Conservation (phyloP, 1,139 yeast species). For the Zygoascus sp. region DNA sequence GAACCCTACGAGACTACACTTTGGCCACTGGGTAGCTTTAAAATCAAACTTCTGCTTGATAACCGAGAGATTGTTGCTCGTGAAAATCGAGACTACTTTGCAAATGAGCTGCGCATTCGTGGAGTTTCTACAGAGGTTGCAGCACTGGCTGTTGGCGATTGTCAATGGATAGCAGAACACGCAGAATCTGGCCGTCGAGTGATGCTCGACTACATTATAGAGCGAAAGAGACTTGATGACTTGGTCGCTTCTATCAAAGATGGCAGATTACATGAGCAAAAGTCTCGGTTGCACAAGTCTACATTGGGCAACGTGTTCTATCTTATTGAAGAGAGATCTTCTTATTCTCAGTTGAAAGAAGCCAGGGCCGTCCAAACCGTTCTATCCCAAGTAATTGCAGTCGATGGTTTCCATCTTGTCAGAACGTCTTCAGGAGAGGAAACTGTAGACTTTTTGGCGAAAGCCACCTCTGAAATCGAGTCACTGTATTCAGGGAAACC, state of each 20-base stretch:
- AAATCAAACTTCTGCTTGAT: slow-evolving; percentile 64
- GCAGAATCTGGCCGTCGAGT: slow-evolving; percentile 54
- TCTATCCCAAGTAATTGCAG: slow-evolving; percentile 64
- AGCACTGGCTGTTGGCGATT: slow-evolving; percentile 78
- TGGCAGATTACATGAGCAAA: slow-evolving; percentile 81
- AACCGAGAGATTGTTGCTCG: slow-evolving; percentile 60
- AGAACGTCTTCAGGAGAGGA: slow-evolving; percentile 71
- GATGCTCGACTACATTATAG: slow-evolving; percentile 74
- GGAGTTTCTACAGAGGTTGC: slow-evolving; percentile 53
- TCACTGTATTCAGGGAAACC: slow-evolving; percentile 23
- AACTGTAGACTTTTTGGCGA: slow-evolving; percentile 60
- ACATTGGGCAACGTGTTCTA: slow-evolving; percentile 68
- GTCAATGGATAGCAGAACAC: slow-evolving; percentile 80
- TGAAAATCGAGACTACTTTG: slow-evolving; percentile 32
- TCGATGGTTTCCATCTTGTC: slow-evolving; percentile 62
- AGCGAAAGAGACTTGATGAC: slow-evolving; percentile 86
- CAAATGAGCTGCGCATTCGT: slow-evolving; percentile 46
- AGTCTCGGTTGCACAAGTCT: slow-evolving; percentile 63
- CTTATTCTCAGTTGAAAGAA: slow-evolving; percentile 30
- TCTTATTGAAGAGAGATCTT: slow-evolving; percentile 71
- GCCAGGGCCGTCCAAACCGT: slow-evolving; percentile 68
- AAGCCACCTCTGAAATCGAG: slow-evolving; percentile 50
- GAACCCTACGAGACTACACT: slow-evolving; percentile 12
- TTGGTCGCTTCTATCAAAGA: slow-evolving; percentile 76
- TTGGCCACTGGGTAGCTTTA: slow-evolving; percentile 56